These are phyloP conservation scores for Ampelomyces quisqualis DNA, from an alignment of 2,329 filamentous ascomycete genomes.

Conservation along the genomic window DNA sequence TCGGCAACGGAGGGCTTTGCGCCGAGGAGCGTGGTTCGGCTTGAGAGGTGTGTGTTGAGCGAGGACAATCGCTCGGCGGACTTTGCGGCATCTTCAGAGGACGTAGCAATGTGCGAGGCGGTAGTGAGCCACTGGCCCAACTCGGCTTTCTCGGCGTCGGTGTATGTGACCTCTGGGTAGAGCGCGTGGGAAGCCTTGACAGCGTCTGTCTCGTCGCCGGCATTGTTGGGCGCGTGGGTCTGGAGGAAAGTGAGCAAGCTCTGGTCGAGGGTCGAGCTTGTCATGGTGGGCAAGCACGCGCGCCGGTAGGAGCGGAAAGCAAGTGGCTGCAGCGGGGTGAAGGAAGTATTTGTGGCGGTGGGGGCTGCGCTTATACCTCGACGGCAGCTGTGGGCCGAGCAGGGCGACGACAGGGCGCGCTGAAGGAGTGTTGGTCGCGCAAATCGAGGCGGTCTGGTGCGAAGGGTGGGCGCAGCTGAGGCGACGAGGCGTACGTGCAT, in stretches of 20 bases:
- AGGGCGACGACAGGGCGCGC: no score
- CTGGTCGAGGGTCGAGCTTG: conserved; percentile 39
- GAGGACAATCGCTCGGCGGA: conserved; percentile 67
- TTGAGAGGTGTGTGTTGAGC: conserved; percentile 83
- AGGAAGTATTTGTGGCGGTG: conserved; percentile 27
- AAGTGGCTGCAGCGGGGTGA: conserved; percentile 35
- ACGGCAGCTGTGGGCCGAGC: conserved; percentile 8
- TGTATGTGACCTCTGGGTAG: conserved; percentile 70
- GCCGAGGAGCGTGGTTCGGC: conserved; percentile 85
- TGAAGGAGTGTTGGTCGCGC: conserved; percentile 9
- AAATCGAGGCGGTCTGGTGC: conserved; percentile 26
- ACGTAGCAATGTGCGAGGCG: conserved; percentile 66
- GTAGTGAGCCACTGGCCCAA: conserved; percentile 87
- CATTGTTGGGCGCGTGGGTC: conserved; percentile 42
- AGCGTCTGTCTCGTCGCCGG: conserved; percentile 39
- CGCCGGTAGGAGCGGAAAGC: conserved; percentile 35
- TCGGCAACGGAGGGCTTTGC: conserved; percentile 87
- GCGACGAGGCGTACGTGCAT: conserved; percentile 19
- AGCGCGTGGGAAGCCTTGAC: conserved; percentile 59
- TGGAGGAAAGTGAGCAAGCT: conserved; percentile 39
- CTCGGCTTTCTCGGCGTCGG: conserved; percentile 77
- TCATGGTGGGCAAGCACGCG: conserved; percentile 35
- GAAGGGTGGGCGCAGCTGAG: conserved; percentile 22
- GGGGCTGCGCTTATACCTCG: conserved; percentile 13
- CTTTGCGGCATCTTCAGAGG: conserved; percentile 59